Conservation (phyloP, 768 basidiomycete genomes). For the Leccinum longicurvipes region DNA sequence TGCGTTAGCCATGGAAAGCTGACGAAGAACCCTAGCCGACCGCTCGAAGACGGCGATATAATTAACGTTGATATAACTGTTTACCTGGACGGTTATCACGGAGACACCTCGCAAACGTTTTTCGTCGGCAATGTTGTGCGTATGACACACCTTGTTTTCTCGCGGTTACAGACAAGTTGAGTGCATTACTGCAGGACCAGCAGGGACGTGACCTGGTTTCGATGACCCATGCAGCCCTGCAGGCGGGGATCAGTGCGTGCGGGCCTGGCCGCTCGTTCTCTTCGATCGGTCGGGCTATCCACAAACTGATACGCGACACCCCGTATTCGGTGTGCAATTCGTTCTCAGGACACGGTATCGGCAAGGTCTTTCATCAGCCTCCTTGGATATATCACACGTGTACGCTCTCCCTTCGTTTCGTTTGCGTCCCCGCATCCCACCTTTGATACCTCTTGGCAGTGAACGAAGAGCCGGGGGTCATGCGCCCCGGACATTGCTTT, state of each 20-base stretch:
- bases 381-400: slow-evolving; percentile 84
- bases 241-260: slow-evolving; percentile 70
- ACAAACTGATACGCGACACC: slow-evolving; percentile 38
- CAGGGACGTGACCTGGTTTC: slow-evolving; percentile 63
- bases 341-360: slow-evolving; percentile 88
- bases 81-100: slow-evolving; percentile 81
- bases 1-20: neutral
- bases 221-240: slow-evolving; percentile 61
- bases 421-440: neutral
- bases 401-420: slow-evolving; percentile 31
- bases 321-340: slow-evolving; percentile 62
- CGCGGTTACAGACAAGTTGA: neutral
- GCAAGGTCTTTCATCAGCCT: slow-evolving; percentile 69
- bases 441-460: slow-evolving; percentile 39
- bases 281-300: slow-evolving; percentile 70
- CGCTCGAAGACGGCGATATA: slow-evolving; percentile 78
- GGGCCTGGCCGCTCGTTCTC: slow-evolving; percentile 68
- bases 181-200: slow-evolving; percentile 50
- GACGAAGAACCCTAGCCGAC: slow-evolving; percentile 55
- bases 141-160: slow-evolving; percentile 3
- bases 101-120: slow-evolving; percentile 86
- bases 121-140: slow-evolving; percentile 74
- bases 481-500: slow-evolving; percentile 86
- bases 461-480: slow-evolving; percentile 78
- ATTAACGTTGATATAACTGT: slow-evolving; percentile 88